Evolutionary conservation across 306 rosid genomes (phyloP), one percentile per base, ranked within the genome.

Genomic region (Gleditsia sinensis): DNA sequence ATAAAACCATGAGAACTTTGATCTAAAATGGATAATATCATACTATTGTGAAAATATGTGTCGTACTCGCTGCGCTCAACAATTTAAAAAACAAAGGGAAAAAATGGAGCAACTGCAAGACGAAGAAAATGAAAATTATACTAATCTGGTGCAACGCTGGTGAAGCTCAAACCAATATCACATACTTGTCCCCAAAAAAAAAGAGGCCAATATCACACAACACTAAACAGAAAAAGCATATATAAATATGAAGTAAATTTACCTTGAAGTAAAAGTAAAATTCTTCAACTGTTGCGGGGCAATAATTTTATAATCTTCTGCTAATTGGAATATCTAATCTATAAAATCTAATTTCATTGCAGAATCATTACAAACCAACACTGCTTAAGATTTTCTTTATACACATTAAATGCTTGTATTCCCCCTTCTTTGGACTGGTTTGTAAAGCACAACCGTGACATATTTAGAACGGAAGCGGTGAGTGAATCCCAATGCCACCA

Each of bases 401-500:
- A 72, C 80, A 79, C 68, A 76, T 78, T 34, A 84, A 74, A 82
- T 61, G 37, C 78, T 37, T 46, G 83, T 58, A 64, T 76, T 83
- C 34, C 91, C 91, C 80, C 91, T 94, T 84, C 91, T 90, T 63
- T 86, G 89, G 66, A 95, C 96, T 36, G 98, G 98, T 78, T 90
- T 95, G 93, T 95, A 95, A 80, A 95, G 98, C 77, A 95, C 96
- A 36, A 88, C 98, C 0, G 98, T 90, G 59, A 95, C 97, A 80
- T 61, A 95, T 81, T 95, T 95, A 25, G 96, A 78, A 40, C 87
- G 96, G 75, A 92, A 88, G 17, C 99, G 97, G 64, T 95, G 99
- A 46, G 99, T 92, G 77, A 87, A 87, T 76, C 98, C 99, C 67
- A 95, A 76, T 2, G 97, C 96, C 48, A 89, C 94, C 11, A 92